Evolutionary conservation across 2,329 filamentous ascomycete genomes (phyloP), one percentile per base, ranked within the genome.

Genomic region (Pyrenophora graminea): DNA sequence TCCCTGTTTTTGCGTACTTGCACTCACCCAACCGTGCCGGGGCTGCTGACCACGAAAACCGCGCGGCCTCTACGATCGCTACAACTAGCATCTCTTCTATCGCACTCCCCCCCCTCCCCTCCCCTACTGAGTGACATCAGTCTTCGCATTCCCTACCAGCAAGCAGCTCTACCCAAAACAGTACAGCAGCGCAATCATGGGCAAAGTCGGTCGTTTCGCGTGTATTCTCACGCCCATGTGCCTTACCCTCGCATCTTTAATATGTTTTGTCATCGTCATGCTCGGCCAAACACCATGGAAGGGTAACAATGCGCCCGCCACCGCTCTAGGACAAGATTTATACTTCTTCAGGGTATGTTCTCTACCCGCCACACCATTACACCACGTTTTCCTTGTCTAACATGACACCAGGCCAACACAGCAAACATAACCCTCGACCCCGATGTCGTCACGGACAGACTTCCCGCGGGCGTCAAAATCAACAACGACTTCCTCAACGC

Each of bases 181-280:
- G 45, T 9, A 56, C 58, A 60, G 63, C 62, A 64, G 79, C 56
- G 63, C 62, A 64, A 79, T 56, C 30, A 89, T 89, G 86, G 85
- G 85, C 57, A 86, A 87, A 77, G 80, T 83, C 69, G 92, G 90
- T 63, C 85, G 93, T 69, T 85, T 93, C 66, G 79, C 89, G 73
- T 97, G 91, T 77, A 94, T 97, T 76, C 84, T 89, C 76, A 79
- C 91, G 79, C 93, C 93, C 54, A 91, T 96, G 76, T 79, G 84
- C 59, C 82, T 96, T 68, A 93, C 90, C 17, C 77, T 94, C 64
- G 88, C 82, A 58, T 87, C 89, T 52, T 80, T 97, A 66, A 77
- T 94, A 65, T 88, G 88, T 63, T 73, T 86, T 47, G 65, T 83
- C 40, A 69, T 87, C 33, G 79, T 87, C 45, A 80, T 82, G 56